phyloP scores from a whole-genome alignment of 257 asterid genomes.

The Catharanthus roseus region DNA sequence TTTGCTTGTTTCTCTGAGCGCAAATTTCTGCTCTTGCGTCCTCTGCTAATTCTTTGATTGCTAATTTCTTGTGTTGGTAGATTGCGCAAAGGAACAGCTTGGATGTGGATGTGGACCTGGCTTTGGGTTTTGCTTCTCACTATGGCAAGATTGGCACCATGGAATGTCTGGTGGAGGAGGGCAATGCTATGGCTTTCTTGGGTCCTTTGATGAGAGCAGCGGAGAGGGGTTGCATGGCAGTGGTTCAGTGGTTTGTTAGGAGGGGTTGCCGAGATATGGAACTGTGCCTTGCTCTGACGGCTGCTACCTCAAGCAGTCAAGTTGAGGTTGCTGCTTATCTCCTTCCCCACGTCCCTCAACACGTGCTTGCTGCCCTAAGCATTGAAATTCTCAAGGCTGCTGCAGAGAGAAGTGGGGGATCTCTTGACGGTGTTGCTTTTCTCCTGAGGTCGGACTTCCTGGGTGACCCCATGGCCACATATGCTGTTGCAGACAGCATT shows the following conservation, averaged over 20 bases:
- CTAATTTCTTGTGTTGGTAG: conserved; percentile 30
- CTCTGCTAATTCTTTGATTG: conserved; percentile 1
- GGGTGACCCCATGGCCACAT: conserved; percentile 78
- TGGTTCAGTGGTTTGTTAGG: conserved; percentile 85
- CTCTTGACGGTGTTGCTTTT: conserved; percentile 85
- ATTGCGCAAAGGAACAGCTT: conserved; percentile 98
- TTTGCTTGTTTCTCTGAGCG: background rate
- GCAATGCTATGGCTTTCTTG: conserved; percentile 87
- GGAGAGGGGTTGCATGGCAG: conserved; percentile 89
- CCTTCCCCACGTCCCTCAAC: conserved; percentile 94
- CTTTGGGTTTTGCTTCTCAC: conserved; percentile 93
- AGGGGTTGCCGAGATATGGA: conserved; percentile 97
- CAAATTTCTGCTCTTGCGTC: background rate
- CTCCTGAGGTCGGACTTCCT: conserved; percentile 80
- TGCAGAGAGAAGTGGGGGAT: conserved; percentile 86
- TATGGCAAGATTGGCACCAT: conserved; percentile 83
- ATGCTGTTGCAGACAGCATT: conserved; percentile 85
- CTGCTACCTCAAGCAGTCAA: conserved; percentile 95
- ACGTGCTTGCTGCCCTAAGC: conserved; percentile 86
- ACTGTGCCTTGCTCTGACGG: conserved; percentile 91
- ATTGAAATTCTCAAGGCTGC: conserved; percentile 96
- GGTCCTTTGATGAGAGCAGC: conserved; percentile 99
- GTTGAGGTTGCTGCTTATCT: conserved; percentile 73
- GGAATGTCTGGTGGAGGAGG: conserved; percentile 97
- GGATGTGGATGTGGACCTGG: conserved; percentile 96